phyloP scores from a whole-genome alignment of 2,329 filamentous ascomycete genomes.

The Aphanoascus verrucosus region DNA sequence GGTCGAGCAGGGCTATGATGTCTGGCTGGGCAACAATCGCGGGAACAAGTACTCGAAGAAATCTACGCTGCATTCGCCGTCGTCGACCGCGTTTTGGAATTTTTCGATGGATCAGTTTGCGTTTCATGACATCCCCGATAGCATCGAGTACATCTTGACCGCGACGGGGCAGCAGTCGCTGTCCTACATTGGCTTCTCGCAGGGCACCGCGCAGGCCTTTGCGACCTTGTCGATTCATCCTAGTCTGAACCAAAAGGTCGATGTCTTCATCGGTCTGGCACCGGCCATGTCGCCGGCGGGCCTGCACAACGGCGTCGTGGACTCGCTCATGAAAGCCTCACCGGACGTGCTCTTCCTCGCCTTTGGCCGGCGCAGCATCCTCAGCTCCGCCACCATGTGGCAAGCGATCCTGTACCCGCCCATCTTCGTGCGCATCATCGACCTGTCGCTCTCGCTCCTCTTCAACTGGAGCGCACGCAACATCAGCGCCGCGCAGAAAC shows the following conservation, averaged over 20 bases:
- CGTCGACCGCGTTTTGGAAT: slow-evolving; percentile 75
- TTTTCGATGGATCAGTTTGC: slow-evolving; percentile 98
- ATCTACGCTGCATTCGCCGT: slow-evolving; percentile 63
- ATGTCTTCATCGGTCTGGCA: slow-evolving; percentile 90
- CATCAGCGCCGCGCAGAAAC: slow-evolving; percentile 75
- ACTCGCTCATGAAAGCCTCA: slow-evolving; percentile 85
- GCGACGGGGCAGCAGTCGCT: slow-evolving; percentile 73
- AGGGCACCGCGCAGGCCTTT: slow-evolving; percentile 94
- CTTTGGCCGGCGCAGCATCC: slow-evolving; percentile 81
- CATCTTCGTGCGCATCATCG: slow-evolving; percentile 80
- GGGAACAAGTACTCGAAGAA: slow-evolving; percentile 99
- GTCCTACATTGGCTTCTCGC: slow-evolving; percentile 94
- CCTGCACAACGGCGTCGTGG: slow-evolving; percentile 78
- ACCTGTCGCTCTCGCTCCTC: slow-evolving; percentile 66
- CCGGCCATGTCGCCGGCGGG: slow-evolving; percentile 95
- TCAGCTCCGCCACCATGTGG: slow-evolving; percentile 94
- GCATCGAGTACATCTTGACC: slow-evolving; percentile 79
- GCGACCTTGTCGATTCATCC: slow-evolving; percentile 87
- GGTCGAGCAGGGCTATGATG: slow-evolving; percentile 85
- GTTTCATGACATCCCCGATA: slow-evolving; percentile 93
- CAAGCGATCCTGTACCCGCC: slow-evolving; percentile 90
- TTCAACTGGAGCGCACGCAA: slow-evolving; percentile 85
- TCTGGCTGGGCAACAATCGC: slow-evolving; percentile 95
- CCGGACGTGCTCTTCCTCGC: slow-evolving; percentile 85
- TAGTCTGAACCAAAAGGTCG: slow-evolving; percentile 79